Evolutionary conservation across 331 rosid species (phyloP).

Genomic region (Quercus tomentella): DNA sequence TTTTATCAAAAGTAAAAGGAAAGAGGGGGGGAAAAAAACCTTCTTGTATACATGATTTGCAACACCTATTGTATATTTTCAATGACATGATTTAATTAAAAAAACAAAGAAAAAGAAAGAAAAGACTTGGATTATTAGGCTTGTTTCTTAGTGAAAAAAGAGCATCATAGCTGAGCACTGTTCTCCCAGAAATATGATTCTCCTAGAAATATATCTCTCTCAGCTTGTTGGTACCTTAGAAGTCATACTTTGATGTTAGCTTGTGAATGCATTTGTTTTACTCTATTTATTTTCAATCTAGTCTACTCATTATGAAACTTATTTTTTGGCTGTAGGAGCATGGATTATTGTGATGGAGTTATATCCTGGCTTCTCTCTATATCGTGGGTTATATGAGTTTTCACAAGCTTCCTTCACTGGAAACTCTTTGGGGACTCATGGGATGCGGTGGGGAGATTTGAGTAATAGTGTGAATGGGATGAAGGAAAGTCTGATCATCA

Average conservation of each 20-base stretch:
- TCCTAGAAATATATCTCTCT: neutral
- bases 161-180: neutral
- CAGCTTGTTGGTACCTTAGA: neutral
- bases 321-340: conserved; percentile 39
- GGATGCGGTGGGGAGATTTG: conserved; percentile 81
- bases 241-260: neutral
- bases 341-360: conserved; percentile 70
- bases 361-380: conserved; percentile 81
- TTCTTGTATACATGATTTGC: no score
- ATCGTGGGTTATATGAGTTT: conserved; percentile 83
- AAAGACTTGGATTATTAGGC: neutral
- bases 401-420: conserved; percentile 49
- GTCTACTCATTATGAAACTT: neutral
- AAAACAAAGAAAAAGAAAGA: neutral
- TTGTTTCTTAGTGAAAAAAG: neutral
- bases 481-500: conserved; percentile 59
- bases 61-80: no score
- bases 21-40: neutral
- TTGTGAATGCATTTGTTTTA: neutral
- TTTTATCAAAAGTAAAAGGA: neutral
- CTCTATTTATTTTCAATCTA: neutral
- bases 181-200: neutral
- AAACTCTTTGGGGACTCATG: conserved; percentile 41
- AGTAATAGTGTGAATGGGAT: conserved; percentile 64
- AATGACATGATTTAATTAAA: no score